Conservation (phyloP, 2,329 filamentous ascomycete genomes). For the Fusarium albosuccineum region DNA sequence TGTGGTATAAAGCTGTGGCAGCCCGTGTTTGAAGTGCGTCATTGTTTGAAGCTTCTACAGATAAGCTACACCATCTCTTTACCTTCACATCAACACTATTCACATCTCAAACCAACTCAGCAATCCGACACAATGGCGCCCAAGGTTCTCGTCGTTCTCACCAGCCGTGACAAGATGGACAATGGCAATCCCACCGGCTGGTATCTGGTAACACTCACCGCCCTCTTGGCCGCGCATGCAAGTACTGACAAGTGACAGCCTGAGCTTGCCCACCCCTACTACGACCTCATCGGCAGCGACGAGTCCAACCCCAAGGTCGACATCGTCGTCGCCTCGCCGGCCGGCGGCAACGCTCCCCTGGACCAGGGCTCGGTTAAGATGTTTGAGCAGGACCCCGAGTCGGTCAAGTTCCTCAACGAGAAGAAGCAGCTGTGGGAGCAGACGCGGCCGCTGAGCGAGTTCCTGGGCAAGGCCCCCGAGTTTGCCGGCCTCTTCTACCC, state of each 20-base stretch:
- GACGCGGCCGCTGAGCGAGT: constrained; percentile 69
- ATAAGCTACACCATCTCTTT: neutral
- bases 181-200: constrained; percentile 73
- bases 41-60: neutral
- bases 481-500: constrained; percentile 74
- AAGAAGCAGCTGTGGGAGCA: constrained; percentile 73
- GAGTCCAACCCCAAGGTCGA: constrained; percentile 59
- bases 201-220: constrained; percentile 69
- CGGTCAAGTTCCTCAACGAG: constrained; percentile 66
- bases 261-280: constrained; percentile 75
- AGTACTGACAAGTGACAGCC: constrained; percentile 54
- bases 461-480: constrained; percentile 68
- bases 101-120: neutral
- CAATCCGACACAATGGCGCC: constrained; percentile 57
- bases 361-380: constrained; percentile 69
- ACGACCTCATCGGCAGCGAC: constrained; percentile 59
- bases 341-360: constrained; percentile 71
- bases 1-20: constrained; percentile 30
- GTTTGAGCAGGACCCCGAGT: constrained; percentile 66
- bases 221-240: neutral
- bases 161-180: constrained; percentile 68
- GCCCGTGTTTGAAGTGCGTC: constrained; percentile 3
- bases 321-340: constrained; percentile 71
- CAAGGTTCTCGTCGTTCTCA: constrained; percentile 79
- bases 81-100: neutral